Base-by-base conservation (phyloP, 2,329 filamentous ascomycete genomes). In the Colletotrichum endophyticum region DNA sequence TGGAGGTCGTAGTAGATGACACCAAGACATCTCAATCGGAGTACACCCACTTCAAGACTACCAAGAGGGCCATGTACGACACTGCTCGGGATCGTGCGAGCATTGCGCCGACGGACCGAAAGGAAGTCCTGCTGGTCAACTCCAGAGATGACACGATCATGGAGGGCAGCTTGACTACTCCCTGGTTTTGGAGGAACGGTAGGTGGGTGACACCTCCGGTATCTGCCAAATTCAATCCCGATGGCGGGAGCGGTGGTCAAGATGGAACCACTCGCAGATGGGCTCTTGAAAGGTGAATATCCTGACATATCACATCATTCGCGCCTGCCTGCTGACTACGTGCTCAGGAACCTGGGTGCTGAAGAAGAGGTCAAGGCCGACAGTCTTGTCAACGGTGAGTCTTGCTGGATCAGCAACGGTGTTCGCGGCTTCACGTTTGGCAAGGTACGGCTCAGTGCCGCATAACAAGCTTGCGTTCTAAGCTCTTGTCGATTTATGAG, bases 41-140 rank as follows among this genome's bases (percentile, higher is more conserved):
- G n/a, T 94, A 94, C 81, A 98, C 96, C 0, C 92, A 93, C 74
- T 95, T 94, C 87, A 99, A 99, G 84, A 99, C 96, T 0, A 97
- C 95, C 0, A 87, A 89, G 64, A 92, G 96, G 16, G 86, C 88
- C 12, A 88, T 92, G 82, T 99, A 99, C 83, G 91, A 94, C 62
- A 86, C 86, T 4, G 95, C 95, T 2, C 91, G 96, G 11, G 81
- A 86, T 30, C 89, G 95, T 16, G 91, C 90, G 2, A 86, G 86
- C 0, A 91, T 96, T 64, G 81, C 78, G 59, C 85, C 83, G 11
- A 81, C 85, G 1, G 89, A 91, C 49, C 83, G 86, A 56, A 89
- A 90, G 68, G 96, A 99, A 83, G 95, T 98, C 6, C 87, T 99
- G 25, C 85, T 98, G 3, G 89, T 94, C 78, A 95, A 95, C 80